Percentiles rank a stretch among this genome's conserved stretches.
phyloP scores from a whole-genome alignment of 2,329 filamentous ascomycete species.

The Bretziella fagacearum region DNA sequence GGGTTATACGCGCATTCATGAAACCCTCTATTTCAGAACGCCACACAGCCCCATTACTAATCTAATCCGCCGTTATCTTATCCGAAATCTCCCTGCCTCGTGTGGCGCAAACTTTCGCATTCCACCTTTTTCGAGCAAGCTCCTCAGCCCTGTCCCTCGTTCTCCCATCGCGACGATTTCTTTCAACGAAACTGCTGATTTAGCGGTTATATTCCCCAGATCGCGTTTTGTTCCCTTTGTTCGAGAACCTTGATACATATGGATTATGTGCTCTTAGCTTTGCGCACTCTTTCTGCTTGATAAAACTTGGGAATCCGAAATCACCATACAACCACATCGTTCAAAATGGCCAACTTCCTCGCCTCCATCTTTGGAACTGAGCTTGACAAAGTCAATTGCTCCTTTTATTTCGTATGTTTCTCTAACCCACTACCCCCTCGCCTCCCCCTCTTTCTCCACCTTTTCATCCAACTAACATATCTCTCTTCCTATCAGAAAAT shows the following conservation, averaged over 20 bases:
- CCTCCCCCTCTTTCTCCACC: not conserved
- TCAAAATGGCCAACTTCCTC: conserved; percentile 84
- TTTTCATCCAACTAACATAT: conserved; percentile 10
- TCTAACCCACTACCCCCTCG: not conserved
- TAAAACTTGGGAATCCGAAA: too few relatives aligned
- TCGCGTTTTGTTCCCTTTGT: too few relatives aligned
- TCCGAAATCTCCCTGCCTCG: not conserved
- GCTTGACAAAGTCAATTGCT: conserved; percentile 99
- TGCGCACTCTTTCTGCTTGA: too few relatives aligned
- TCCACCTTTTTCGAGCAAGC: not conserved
- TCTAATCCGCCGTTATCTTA: not conserved
- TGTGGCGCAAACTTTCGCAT: not conserved
- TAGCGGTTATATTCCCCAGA: too few relatives aligned
- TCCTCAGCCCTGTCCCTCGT: conserved; percentile 5
- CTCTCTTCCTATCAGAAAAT: conserved; percentile 57
- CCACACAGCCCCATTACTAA: not conserved
- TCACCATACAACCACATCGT: not conserved
- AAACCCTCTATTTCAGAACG: not conserved
- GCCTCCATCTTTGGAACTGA: conserved; percentile 99
- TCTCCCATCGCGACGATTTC: too few relatives aligned
- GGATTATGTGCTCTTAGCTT: too few relatives aligned
- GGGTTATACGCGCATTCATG: too few relatives aligned
- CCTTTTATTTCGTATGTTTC: conserved; percentile 56
- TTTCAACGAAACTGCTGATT: too few relatives aligned
- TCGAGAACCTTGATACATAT: too few relatives aligned